Base-by-base conservation (phyloP, 352 stramenopile genomes). In the Phytophthora melonis region DNA sequence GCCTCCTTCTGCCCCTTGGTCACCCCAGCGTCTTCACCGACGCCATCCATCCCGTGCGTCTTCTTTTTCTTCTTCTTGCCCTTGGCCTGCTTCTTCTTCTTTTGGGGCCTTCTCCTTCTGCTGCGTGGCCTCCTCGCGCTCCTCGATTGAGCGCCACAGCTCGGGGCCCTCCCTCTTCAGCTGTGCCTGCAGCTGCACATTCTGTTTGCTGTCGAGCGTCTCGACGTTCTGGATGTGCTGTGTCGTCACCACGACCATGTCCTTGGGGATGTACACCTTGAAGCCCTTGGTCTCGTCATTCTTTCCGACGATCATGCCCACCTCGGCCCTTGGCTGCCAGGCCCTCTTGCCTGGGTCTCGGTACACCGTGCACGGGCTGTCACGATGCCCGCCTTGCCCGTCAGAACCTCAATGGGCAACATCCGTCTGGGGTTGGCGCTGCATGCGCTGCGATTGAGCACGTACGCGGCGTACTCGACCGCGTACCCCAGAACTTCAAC, bases 401-500 rank as follows among this genome's bases (percentile, higher is more conserved):
- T 73, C 19, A 72, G 27, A 3, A 77, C 19, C 39, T 64, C 23
- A 6, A 69, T 43, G 3, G 63, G 63, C 30, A 25, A 64, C 34
- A 19, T 21, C 18, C 64, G 55, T 1, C 32, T 19, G 7, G 36
- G 3, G 21, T 78, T 84, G 0, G 66, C 54, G 1, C 21, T 59
- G 2, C 54, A 75, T 7, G 74, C 49, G 36, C 62, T 77, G 3
- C 70, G 23, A n/a, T 80, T 84, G 0, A 77, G 55, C 0, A 84
- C 32, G 47, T 78, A 80, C 4, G 58, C 41, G 0, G 64, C 78
- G 25, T 81, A 78, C 52, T 82, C 54, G 1, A 59, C 72, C 0
- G 76, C 71, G 13, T 78, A 34, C 1, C 64, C 70, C 78, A 79
- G 45, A 77, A 79, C 3, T 41, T 36, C 1, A 81, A 41, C 4